Base-by-base conservation (phyloP, 2,329 filamentous ascomycete species). In the Pleomassaria siparia region DNA sequence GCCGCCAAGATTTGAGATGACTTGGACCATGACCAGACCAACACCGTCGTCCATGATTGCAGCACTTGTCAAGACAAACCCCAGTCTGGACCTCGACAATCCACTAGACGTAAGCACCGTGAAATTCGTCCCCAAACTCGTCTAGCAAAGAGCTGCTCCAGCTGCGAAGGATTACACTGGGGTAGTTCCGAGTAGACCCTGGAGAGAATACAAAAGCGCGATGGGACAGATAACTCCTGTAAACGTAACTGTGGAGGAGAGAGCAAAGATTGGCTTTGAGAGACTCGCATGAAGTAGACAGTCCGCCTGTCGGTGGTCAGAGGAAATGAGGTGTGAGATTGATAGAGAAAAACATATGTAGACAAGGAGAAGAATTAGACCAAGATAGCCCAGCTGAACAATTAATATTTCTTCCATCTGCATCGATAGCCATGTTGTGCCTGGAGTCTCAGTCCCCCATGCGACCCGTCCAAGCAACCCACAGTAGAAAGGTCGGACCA, bases 1-100 rank as follows among this genome's bases (percentile, higher is more conserved):
- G 8, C 64, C 44, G 68, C 86, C 78, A 0, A 92, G 73, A 39
- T 84, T 85, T 0, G 85, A 81, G 18, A 94, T 85, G 37, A 92
- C 79, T 55, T 89, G 82, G 0, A 90, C 85, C 81, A 92, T 87
- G 7, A 91, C 81, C 9, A 92, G 72, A 0, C 87, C 88, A 1
- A 88, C 80, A 0, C 92, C 84, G 69, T 94, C 88, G 62, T 94
- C 89, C 72, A 94, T 81, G 81, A 94, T 88, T 0, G 88, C 89
- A 1, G 87, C 88, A 49, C 81, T 85, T 2, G 82, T 81, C 0
- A 91, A 75, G 0, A 94, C 80, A 8, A 71, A 83, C 47, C 72
- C 89, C 0, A 85, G 63, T 2, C 81, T 71, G 8, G 78, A 83
- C 2, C 72, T 64, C n/a, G 72, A 72, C 10, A 86, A 66, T 2